Evolutionary conservation across 805 yeast genomes (phyloP).

Genomic region (Saccharomycopsis fermentans): DNA sequence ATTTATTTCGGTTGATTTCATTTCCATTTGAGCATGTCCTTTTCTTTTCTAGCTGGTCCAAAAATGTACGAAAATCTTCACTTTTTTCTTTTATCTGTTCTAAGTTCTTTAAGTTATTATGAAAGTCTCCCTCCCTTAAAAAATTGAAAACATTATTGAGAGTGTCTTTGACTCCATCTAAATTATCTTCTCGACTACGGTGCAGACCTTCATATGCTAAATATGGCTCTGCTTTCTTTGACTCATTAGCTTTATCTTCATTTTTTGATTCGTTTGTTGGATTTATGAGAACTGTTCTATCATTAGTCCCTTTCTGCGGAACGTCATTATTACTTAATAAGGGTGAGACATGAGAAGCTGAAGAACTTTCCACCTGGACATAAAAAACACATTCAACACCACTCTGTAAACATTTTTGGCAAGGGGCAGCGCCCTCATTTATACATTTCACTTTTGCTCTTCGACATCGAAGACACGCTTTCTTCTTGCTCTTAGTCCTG

Average conservation of each 20-base stretch:
- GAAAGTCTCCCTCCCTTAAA: slow-evolving; percentile 23
- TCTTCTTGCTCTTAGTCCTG: slow-evolving; percentile 18
- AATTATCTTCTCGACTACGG: slow-evolving; percentile 29
- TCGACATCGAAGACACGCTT: slow-evolving; percentile 58
- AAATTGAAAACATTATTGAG: slow-evolving; percentile 29
- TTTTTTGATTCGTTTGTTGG: neutral
- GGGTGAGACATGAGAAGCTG: slow-evolving; percentile 13
- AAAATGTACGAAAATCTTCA: neutral
- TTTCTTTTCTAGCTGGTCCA: neutral
- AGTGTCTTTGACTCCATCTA: slow-evolving; percentile 31
- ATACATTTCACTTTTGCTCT: slow-evolving; percentile 53
- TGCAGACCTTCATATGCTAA: slow-evolving; percentile 23
- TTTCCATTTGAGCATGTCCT: neutral
- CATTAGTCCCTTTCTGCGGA: neutral
- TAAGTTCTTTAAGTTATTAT: slow-evolving; percentile 3
- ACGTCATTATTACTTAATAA: neutral
- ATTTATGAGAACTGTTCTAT: neutral
- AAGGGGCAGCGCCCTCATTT: slow-evolving; percentile 38
- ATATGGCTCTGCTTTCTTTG: neutral
- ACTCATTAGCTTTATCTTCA: neutral
- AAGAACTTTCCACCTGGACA: slow-evolving; percentile 35
- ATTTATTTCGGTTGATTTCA: neutral
- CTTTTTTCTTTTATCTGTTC: neutral
- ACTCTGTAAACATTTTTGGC: slow-evolving; percentile 45
- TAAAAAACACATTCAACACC: slow-evolving; percentile 49